Conservation (phyloP, 1,284 basidiomycete species). For the Stygiomarasmius scandens region DNA sequence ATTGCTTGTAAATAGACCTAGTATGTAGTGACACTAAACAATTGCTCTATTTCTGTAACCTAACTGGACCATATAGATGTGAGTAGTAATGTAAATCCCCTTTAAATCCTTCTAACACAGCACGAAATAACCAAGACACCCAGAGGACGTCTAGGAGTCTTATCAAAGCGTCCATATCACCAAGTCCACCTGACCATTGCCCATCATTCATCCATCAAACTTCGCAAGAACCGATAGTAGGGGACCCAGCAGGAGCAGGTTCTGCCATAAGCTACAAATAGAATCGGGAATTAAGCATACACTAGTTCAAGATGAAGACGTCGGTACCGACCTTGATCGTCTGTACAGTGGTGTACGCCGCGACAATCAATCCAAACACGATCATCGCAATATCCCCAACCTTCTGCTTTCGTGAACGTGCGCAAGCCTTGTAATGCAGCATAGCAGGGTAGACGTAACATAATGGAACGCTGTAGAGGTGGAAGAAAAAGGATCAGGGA, state of each 20-base stretch:
- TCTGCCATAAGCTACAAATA: not conserved
- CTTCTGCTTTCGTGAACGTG: slow-evolving; percentile 74
- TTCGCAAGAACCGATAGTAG: not conserved
- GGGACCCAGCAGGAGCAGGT: not conserved
- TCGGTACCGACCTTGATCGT: slow-evolving; percentile 64
- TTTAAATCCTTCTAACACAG: not conserved
- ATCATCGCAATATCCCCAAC: slow-evolving; percentile 78
- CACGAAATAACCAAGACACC: too few relatives aligned
- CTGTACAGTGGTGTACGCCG: slow-evolving; percentile 82
- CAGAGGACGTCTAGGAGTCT: too few relatives aligned
- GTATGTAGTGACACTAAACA: too few relatives aligned
- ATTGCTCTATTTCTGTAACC: not conserved
- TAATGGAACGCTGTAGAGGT: slow-evolving; percentile 74
- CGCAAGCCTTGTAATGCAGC: slow-evolving; percentile 90
- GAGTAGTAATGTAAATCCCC: not conserved
- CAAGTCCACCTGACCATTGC: too few relatives aligned
- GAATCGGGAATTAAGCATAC: too few relatives aligned
- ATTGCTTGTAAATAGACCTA: too few relatives aligned
- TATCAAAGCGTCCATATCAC: too few relatives aligned
- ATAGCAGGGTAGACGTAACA: slow-evolving; percentile 95
- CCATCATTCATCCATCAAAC: not conserved
- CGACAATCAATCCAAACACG: slow-evolving; percentile 82
- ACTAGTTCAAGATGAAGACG: not conserved
- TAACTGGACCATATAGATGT: not conserved
- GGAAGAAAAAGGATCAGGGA: not conserved